Conservation (phyloP, 805 yeast species). For the Starmerella apis region DNA sequence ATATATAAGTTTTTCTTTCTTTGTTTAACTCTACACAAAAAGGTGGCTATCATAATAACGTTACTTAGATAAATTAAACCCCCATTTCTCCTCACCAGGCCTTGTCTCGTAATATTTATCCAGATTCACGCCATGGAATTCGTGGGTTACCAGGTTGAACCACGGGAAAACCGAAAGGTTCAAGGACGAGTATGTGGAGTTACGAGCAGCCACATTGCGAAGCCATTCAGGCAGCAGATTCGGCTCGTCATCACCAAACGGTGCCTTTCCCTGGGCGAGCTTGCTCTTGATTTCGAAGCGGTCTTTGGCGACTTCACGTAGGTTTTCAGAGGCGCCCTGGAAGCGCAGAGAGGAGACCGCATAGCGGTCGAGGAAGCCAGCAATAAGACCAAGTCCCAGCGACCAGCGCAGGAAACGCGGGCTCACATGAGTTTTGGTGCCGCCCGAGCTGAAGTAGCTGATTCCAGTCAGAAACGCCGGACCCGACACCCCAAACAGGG, state of each 20-base stretch:
- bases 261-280: slow-evolving; percentile 53
- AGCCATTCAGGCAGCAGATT: slow-evolving; percentile 56
- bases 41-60: background rate
- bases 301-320: slow-evolving; percentile 59
- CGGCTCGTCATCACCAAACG: slow-evolving; percentile 46
- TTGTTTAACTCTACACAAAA: background rate
- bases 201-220: slow-evolving; percentile 65
- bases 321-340: slow-evolving; percentile 67
- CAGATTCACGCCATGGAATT: slow-evolving; percentile 69
- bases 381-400: slow-evolving; percentile 50
- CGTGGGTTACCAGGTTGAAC: slow-evolving; percentile 74
- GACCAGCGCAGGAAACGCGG: slow-evolving; percentile 54
- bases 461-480: slow-evolving; percentile 40
- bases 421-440: slow-evolving; percentile 40
- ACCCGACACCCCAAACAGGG: slow-evolving; percentile 39
- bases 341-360: slow-evolving; percentile 57
- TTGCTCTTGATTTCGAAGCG: slow-evolving; percentile 61
- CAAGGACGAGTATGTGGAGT: slow-evolving; percentile 60
- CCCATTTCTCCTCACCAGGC: slow-evolving; percentile 52
- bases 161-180: slow-evolving; percentile 57
- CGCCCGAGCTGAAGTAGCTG: slow-evolving; percentile 43
- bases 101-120: slow-evolving; percentile 42
- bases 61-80: slow-evolving; percentile 31
- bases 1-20: background rate
- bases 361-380: slow-evolving; percentile 68